Base-by-base conservation (phyloP, 805 yeast genomes). In the Saturnispora halmiae region DNA sequence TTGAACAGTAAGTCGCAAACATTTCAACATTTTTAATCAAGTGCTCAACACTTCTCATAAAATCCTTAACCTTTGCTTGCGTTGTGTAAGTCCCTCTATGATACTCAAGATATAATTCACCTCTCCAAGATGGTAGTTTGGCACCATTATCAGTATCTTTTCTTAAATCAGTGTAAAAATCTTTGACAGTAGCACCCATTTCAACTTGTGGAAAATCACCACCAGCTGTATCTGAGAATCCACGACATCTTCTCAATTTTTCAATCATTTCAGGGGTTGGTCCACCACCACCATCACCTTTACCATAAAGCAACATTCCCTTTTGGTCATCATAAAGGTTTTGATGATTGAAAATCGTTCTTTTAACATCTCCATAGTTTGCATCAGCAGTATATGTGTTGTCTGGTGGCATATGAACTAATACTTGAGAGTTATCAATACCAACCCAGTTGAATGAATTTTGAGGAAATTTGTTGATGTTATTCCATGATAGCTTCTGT, bases 261-360 rank as follows among this genome's bases (percentile, higher is more conserved):
- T 92, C 97, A 47, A 90, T 54, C 95, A 87, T 88, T 54, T 84
- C 95, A 30, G 83, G 82, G 4, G 85, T 79, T 34, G 98, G 97
- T 6, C 98, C 98, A 48, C 98, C 98, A 46, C 98, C 98, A 52
- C 98, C 98, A 58, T 90, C 98, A 53, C 98, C 98, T 52, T 82
- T 79, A 30, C 98, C 98, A 52, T 75, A 92, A 32, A 87, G 66
- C 55, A 92, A 64, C 51, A 90, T 66, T 0, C 95, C 90, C 8
- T 83, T 77, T 45, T 83, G 90, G 41, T 79, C 87, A 46, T 78
- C 75, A 43, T 86, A 79, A 49, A 83, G 65, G 53, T 88, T 85
- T 64, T 88, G 83, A 63, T 92, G 94, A 54, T 86, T 90, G 20
- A 67, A 63, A 41, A 79, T 71, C 2, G 94, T 80, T 51, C 96